A percentile compares a stretch with the other conserved stretches of the same genome.
phyloP scores from a whole-genome alignment of 192 early-diverging fungal species.

The Phlyctochytrium arcticum region DNA sequence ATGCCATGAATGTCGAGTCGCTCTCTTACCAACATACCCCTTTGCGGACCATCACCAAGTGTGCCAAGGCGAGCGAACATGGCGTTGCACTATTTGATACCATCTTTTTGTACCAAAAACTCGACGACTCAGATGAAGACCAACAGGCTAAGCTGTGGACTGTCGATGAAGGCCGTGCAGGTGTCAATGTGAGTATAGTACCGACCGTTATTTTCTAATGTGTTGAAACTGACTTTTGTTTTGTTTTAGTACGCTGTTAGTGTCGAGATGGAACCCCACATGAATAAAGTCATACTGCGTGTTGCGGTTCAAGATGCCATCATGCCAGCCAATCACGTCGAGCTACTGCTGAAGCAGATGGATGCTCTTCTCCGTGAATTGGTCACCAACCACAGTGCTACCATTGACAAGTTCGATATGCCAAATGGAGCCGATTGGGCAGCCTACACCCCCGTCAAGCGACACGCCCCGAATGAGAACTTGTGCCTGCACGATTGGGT shows the following conservation, averaged over 20 bases:
- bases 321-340: neutral
- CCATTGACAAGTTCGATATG: no score
- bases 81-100: constrained; percentile 5
- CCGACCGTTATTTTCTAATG: neutral
- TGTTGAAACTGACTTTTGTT: neutral
- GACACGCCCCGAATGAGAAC: neutral
- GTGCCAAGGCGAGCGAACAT: neutral
- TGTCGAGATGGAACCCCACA: constrained; percentile 8
- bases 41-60: neutral
- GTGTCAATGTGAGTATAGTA: constrained; percentile 12
- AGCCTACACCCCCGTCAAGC: no score
- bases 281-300: neutral
- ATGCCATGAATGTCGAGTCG: neutral
- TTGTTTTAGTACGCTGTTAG: constrained; percentile 7
- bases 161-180: constrained; percentile 2
- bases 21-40: constrained; percentile 1
- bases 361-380: no score
- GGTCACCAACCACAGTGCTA: no score
- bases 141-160: neutral
- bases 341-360: constrained; percentile 1
- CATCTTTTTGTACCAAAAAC: constrained; percentile 1
- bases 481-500: neutral
- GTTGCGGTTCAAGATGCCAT: neutral
- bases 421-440: no score
- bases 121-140: neutral